Conservation (phyloP, 2,329 filamentous ascomycete genomes). For the Dichotomopilus funicola region DNA sequence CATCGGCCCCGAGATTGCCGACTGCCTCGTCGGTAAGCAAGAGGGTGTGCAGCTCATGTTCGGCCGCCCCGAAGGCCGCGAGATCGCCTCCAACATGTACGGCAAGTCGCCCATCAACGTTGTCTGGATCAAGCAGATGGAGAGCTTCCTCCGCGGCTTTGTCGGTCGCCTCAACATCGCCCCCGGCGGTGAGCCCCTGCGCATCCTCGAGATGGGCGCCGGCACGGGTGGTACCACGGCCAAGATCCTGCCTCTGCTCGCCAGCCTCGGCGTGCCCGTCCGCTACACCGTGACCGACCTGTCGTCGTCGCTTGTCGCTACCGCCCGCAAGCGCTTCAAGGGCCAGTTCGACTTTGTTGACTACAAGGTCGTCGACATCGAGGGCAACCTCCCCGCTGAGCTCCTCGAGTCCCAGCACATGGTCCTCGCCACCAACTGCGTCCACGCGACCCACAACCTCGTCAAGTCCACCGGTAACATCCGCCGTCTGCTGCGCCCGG, state of each 20-base stretch:
- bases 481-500: background rate
- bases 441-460: background rate
- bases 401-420: background rate
- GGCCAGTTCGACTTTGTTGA: background rate
- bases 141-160: background rate
- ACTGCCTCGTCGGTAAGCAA: no score
- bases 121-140: background rate
- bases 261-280: background rate
- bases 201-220: background rate
- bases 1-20: no score
- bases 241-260: background rate
- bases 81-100: no score
- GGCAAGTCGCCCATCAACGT: background rate
- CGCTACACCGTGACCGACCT: background rate
- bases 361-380: background rate
- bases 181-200: background rate
- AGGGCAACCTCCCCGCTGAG: background rate
- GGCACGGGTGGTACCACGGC: background rate
- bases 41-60: no score
- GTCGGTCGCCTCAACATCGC: background rate
- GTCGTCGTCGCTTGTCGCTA: background rate
- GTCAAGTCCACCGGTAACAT: background rate
- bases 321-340: background rate
- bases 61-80: no score
- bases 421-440: background rate